Base-by-base conservation (phyloP, 306 rosid species). In the Fragaria vesca region DNA sequence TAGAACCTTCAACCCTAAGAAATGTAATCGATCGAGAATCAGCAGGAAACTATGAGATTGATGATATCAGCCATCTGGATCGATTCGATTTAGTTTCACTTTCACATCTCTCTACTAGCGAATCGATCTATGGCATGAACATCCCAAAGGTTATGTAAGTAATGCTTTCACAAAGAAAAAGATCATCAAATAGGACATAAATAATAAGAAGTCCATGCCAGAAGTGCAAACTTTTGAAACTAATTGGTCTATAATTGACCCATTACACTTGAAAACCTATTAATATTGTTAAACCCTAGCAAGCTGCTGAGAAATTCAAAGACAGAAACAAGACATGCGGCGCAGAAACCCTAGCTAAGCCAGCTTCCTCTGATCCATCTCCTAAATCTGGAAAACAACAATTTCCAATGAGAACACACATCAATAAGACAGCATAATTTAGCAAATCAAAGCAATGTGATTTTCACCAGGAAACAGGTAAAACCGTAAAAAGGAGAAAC, bases 11-110 rank as follows among this genome's bases (percentile, higher is more conserved):
- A 51, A 55, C 67, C 42, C 48, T 28, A 80, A 86, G 78, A 60
- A 65, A 81, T 63, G 79, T 30, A 55, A 42, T 86, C 82, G 77
- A 81, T 32, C 36, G 36, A 32, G 60, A 84, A 81, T 52, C 20
- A 32, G 76, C 73, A 34, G 45, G 55, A 74, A 17, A 68, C 24
- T 12, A 70, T 55, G 57, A 58, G n/a, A 18, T 38, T 36, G 69
- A 45, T 30, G 36, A 54, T 52, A 67, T 68, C 48, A 38, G 28
- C 66, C 26, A 66, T 36, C 46, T 45, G 60, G 43, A 15, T 8
- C 20, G 34, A 26, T 26, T 34, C 12, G 5, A 46, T 24, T 47
- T 69, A 21, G 54, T 16, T 69, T 46, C 40, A 46, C 58, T 46
- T 69, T n/a, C 30, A 34, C 36, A 32, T 32, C 36, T 32, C 36